Evolutionary conservation across 2,329 filamentous ascomycete species (phyloP).

Genomic region (Pseudogymnoascus sp.): DNA sequence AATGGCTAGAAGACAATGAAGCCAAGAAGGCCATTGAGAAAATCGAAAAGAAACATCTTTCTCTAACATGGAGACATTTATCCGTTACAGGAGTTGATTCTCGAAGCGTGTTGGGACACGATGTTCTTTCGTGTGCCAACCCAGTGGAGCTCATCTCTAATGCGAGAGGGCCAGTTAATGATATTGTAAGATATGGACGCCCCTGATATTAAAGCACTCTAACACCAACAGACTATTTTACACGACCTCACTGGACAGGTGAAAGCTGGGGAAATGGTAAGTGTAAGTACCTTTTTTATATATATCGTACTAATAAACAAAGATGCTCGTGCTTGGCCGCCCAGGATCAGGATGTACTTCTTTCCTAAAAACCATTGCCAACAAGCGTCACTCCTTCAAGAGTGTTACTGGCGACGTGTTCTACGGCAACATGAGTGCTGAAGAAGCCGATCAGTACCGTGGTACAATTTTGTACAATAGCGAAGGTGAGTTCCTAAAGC

Average conservation of each 20-base stretch:
- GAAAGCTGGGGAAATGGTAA: slow-evolving; percentile 11
- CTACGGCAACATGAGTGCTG: slow-evolving; percentile 40
- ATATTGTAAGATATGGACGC: neutral
- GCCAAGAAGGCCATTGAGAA: neutral
- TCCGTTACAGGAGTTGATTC: slow-evolving; percentile 10
- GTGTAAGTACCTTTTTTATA: slow-evolving; percentile 37
- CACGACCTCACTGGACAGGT: slow-evolving; percentile 10
- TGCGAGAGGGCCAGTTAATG: neutral
- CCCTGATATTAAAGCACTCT: neutral
- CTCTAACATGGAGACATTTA: slow-evolving; percentile 9
- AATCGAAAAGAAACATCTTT: slow-evolving; percentile 9
- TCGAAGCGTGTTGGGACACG: slow-evolving; percentile 8
- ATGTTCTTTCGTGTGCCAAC: slow-evolving; percentile 10
- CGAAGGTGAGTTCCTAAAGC: slow-evolving; percentile 45
- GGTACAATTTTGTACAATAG: slow-evolving; percentile 50
- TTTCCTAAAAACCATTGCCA: slow-evolving; percentile 60
- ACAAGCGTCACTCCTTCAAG: slow-evolving; percentile 51
- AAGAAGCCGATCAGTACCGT: slow-evolving; percentile 39
- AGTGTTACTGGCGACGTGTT: slow-evolving; percentile 49
- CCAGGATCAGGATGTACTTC: slow-evolving; percentile 65
- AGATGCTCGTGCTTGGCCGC: slow-evolving; percentile 59
- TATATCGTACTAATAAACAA: slow-evolving; percentile 50
- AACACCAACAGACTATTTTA: slow-evolving; percentile 8
- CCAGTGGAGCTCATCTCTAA: slow-evolving; percentile 7
- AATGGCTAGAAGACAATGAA: slow-evolving; percentile 10